A percentile compares a stretch with the other conserved stretches of the same genome.
Evolutionary conservation across 176 grass and related monocot species (phyloP).

Genomic region (Oryza meridionalis): DNA sequence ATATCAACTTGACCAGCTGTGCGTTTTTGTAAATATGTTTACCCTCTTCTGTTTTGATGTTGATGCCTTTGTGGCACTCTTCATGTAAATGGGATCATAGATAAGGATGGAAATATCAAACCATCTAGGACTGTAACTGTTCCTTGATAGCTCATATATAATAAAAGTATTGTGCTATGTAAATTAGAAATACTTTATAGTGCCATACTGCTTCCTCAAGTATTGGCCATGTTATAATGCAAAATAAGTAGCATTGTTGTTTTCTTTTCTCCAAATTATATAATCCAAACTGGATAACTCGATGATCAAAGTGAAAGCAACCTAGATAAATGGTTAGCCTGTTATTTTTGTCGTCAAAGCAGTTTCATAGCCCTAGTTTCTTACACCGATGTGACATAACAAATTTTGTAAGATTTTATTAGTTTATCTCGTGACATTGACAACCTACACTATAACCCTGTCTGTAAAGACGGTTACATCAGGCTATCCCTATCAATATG

Average conservation of each 20-base stretch:
- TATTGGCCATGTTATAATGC: background rate
- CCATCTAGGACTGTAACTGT: conserved; percentile 25
- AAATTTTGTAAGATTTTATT: background rate
- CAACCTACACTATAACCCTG: background rate
- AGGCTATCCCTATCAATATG: background rate
- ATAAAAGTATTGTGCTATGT: conserved; percentile 8
- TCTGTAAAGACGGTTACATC: background rate
- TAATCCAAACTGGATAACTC: background rate
- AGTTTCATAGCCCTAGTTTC: background rate
- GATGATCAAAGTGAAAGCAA: background rate
- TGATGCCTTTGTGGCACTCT: conserved; percentile 7
- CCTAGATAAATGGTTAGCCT: background rate
- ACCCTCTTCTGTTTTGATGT: conserved; percentile 25
- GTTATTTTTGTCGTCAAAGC: background rate
- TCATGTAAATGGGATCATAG: conserved; percentile 33
- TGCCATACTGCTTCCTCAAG: background rate
- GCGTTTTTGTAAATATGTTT: conserved; percentile 40
- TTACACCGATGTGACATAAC: background rate
- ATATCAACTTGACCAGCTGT: background rate
- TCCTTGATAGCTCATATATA: background rate
- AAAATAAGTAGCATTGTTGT: background rate
- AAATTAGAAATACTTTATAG: background rate
- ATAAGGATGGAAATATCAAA: conserved; percentile 4
- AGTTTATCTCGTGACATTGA: background rate
- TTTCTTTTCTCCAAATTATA: background rate